Percentiles rank a stretch among this genome's conserved stretches.
phyloP scores from a whole-genome alignment of 2,329 filamentous ascomycete genomes.

The Cladosporium sp. region DNA sequence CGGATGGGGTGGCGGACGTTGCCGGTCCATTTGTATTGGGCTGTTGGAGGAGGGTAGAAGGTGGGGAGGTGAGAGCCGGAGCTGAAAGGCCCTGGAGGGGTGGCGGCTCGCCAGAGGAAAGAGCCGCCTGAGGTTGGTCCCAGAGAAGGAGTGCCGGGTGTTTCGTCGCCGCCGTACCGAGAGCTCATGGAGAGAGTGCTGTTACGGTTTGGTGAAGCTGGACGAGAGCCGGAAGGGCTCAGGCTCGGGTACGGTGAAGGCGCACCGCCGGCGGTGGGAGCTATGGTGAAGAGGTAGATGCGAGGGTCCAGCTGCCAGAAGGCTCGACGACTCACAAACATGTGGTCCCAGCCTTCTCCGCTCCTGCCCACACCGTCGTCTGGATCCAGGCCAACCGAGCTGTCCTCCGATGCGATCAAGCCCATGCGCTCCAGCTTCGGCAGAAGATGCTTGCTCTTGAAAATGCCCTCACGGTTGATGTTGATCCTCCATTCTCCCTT shows the following conservation, averaged over 20 bases:
- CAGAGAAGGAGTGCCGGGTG: slow-evolving; percentile 5
- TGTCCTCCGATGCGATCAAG: slow-evolving; percentile 68
- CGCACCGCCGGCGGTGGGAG: slow-evolving; percentile 41
- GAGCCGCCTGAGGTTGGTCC: neutral
- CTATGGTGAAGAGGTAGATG: slow-evolving; percentile 80
- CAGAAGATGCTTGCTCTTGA: slow-evolving; percentile 74
- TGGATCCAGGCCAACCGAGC: slow-evolving; percentile 59
- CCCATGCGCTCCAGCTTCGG: slow-evolving; percentile 94
- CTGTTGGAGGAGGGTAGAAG: slow-evolving; percentile 77
- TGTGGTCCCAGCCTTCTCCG: slow-evolving; percentile 63
- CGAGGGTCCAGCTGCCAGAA: slow-evolving; percentile 92
- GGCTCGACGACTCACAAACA: slow-evolving; percentile 73
- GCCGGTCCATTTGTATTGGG: slow-evolving; percentile 74
- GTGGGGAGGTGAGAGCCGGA: slow-evolving; percentile 82
- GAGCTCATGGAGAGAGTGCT: slow-evolving; percentile 12
- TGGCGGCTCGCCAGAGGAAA: slow-evolving; percentile 24
- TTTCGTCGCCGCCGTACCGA: slow-evolving; percentile 1
- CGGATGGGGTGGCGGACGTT: slow-evolving; percentile 77
- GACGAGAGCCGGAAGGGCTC: slow-evolving; percentile 47
- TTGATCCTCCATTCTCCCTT: slow-evolving; percentile 81
- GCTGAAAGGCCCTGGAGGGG: slow-evolving; percentile 61
- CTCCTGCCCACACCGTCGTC: slow-evolving; percentile 43
- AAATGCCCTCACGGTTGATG: slow-evolving; percentile 79
- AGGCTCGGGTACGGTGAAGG: slow-evolving; percentile 42
- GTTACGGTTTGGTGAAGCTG: slow-evolving; percentile 41